A percentile compares a stretch with the other conserved stretches of the same genome.
Evolutionary conservation across 1,284 basidiomycete species (phyloP).

Genomic region (Cutaneotrichosporon curvatum): DNA sequence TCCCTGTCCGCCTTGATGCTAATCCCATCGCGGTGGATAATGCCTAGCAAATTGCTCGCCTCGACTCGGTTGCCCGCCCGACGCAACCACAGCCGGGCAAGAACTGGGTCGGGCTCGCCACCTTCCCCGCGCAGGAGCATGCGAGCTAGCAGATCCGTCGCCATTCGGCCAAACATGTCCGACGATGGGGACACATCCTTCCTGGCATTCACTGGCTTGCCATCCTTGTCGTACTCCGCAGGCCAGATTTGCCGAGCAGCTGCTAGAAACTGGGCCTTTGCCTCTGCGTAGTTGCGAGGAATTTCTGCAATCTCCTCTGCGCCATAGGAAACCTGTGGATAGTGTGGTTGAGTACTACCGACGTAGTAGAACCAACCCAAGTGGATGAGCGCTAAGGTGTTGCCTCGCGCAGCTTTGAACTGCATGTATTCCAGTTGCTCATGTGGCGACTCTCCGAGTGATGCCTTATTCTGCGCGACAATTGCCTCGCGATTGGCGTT

Average conservation of each 20-base stretch:
- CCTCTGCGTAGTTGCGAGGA: constrained; percentile 63
- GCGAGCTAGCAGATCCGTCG: constrained; percentile 70
- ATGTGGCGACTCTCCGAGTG: constrained; percentile 82
- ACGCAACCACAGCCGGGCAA: constrained; percentile 91
- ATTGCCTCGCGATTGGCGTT: constrained; percentile 67
- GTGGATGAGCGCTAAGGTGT: constrained; percentile 74
- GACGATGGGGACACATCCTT: too few species aligned
- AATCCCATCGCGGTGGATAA: constrained; percentile 85
- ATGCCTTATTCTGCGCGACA: constrained; percentile 69
- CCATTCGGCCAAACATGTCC: constrained; percentile 50
- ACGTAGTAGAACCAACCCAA: constrained; percentile 91
- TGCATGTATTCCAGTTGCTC: constrained; percentile 87
- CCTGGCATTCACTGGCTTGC: constrained; percentile 50
- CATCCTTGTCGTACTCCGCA: constrained; percentile 49
- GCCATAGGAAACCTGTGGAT: constrained; percentile 58
- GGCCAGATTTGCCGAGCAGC: constrained; percentile 81
- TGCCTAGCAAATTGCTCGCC: constrained; percentile 79
- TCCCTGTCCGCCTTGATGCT: constrained; percentile 50
- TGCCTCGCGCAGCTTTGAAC: constrained; percentile 88
- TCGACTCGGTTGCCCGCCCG: constrained; percentile 75
- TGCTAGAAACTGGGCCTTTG: constrained; percentile 69
- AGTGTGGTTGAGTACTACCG: constrained; percentile 64
- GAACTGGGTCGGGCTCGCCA: constrained; percentile 63
- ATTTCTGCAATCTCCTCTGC: constrained; percentile 80
- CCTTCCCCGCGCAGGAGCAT: constrained; percentile 96